phyloP scores from a whole-genome alignment of 139 green algal genomes.

The Diplosphaera chodatii region DNA sequence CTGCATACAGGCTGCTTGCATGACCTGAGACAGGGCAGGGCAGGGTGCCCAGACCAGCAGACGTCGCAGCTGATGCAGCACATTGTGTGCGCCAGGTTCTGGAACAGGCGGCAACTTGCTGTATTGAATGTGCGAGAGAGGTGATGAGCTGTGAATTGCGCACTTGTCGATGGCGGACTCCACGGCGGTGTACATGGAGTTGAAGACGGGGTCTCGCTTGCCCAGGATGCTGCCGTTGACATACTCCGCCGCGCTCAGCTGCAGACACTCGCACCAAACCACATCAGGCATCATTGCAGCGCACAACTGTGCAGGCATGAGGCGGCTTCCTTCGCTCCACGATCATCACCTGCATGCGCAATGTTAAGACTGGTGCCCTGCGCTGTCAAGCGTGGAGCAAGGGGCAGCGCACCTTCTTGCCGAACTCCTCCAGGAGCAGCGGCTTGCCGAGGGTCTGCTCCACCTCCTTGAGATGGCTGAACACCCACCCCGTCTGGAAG shows the following conservation, averaged over 20 bases:
- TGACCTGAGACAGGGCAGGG: not conserved
- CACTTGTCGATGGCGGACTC: not conserved
- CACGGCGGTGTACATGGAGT: conserved; percentile 2
- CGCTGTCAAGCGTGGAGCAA: too few species aligned
- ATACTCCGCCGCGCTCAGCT: too few species aligned
- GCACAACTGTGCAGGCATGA: too few species aligned
- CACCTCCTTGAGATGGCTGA: conserved; percentile 26
- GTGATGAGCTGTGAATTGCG: not conserved
- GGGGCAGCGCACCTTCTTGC: conserved; percentile 46
- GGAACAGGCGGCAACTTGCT: not conserved
- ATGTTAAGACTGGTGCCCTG: too few species aligned
- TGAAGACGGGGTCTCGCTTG: conserved; percentile 7
- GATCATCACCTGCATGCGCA: too few species aligned
- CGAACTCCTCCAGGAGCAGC: conserved; percentile 75
- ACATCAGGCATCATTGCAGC: too few species aligned
- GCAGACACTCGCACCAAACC: too few species aligned
- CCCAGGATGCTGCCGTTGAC: conserved; percentile 5
- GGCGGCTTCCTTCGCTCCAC: too few species aligned
- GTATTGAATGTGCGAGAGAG: not conserved
- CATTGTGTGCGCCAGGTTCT: not conserved
- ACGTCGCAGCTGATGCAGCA: not conserved
- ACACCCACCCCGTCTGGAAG: conserved; percentile 19
- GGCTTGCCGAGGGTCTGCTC: conserved; percentile 50
- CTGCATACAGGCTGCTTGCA: not conserved
- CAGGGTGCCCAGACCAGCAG: too few species aligned